These are phyloP conservation scores for Hymenoscyphus fraxineus DNA, from an alignment of 2,329 filamentous ascomycete species.

Conservation along the genomic window DNA sequence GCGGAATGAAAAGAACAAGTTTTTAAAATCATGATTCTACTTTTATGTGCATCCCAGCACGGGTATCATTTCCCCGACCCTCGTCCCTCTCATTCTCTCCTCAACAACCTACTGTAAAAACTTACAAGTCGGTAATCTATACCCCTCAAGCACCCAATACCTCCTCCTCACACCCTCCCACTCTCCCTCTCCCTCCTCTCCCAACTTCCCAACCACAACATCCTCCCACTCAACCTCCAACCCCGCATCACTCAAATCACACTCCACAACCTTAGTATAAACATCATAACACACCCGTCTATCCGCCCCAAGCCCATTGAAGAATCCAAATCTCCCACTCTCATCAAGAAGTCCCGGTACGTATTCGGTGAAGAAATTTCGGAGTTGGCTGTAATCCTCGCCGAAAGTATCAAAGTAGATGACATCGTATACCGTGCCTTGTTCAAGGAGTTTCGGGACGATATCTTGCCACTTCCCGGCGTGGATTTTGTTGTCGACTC, in stretches of 20 bases:
- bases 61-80: conserved; percentile 11
- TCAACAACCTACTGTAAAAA: conserved; percentile 48
- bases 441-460: conserved; percentile 61
- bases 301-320: conserved; percentile 90
- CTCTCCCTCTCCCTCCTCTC: conserved; percentile 64
- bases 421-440: conserved; percentile 72
- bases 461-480: conserved; percentile 79
- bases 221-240: conserved; percentile 86
- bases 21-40: neutral
- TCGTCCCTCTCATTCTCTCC: neutral
- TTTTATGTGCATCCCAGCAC: conserved; percentile 5
- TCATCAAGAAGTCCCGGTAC: conserved; percentile 74
- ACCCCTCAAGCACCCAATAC: conserved; percentile 84
- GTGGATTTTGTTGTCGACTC: conserved; percentile 65
- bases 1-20: no score
- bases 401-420: conserved; percentile 99
- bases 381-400: conserved; percentile 83
- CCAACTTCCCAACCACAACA: conserved; percentile 62
- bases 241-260: conserved; percentile 84
- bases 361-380: conserved; percentile 82
- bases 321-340: conserved; percentile 76
- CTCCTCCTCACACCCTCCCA: conserved; percentile 86
- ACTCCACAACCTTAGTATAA: conserved; percentile 85
- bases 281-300: conserved; percentile 93
- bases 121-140: conserved; percentile 69